Conservation (phyloP, 768 basidiomycete genomes). For the Russula lepida region DNA sequence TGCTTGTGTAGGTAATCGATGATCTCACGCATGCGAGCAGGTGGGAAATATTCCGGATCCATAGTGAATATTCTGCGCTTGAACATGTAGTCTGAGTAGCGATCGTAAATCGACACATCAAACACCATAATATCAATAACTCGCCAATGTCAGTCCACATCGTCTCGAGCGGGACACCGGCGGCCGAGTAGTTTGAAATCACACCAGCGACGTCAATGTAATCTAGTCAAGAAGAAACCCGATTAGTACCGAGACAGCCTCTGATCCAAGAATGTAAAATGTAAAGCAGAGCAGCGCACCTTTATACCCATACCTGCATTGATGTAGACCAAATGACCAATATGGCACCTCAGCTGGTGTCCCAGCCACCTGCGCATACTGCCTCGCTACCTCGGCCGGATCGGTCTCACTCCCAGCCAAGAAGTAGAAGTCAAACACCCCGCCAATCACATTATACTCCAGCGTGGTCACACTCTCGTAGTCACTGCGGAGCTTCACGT, state of each 20-base stretch:
- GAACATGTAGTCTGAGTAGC: slow-evolving; percentile 56
- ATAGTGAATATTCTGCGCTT: slow-evolving; percentile 59
- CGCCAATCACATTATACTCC: slow-evolving; percentile 74
- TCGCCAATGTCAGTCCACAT: slow-evolving; percentile 75
- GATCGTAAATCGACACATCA: neutral
- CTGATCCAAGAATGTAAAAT: neutral
- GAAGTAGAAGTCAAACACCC: slow-evolving; percentile 73
- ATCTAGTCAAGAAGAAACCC: slow-evolving; percentile 31
- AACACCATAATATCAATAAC: neutral
- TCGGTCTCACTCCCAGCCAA: slow-evolving; percentile 55
- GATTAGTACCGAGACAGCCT: neutral
- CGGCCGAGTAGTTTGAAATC: slow-evolving; percentile 51
- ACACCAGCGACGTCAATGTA: slow-evolving; percentile 55
- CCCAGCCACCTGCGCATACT: slow-evolving; percentile 63
- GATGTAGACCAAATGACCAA: slow-evolving; percentile 67
- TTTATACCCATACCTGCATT: slow-evolving; percentile 63
- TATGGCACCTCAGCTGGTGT: slow-evolving; percentile 64
- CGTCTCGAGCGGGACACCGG: slow-evolving; percentile 60
- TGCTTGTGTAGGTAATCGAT: slow-evolving; percentile 51
- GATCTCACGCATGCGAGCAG: slow-evolving; percentile 55
- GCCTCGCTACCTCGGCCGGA: slow-evolving; percentile 49
- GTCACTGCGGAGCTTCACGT: slow-evolving; percentile 45
- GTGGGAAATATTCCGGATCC: slow-evolving; percentile 60
- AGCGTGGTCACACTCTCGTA: slow-evolving; percentile 34
- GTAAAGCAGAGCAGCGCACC: no score